These are phyloP conservation scores for Kuraishia capsulata DNA, from an alignment of 805 yeast species.

Conservation along the genomic window DNA sequence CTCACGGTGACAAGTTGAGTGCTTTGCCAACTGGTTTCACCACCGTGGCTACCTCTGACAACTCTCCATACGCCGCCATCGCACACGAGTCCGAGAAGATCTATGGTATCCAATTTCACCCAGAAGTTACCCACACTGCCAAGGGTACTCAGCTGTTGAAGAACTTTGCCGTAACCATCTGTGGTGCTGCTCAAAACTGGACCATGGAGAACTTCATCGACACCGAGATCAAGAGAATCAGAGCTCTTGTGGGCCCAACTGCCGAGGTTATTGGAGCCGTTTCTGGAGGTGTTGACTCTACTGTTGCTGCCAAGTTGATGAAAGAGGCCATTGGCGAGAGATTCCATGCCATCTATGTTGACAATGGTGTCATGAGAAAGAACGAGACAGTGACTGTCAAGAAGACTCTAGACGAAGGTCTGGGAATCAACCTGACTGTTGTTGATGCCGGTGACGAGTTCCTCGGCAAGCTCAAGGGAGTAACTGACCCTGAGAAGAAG, in stretches of 20 bases:
- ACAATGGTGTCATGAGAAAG: conserved; percentile 94
- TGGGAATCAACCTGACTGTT: conserved; percentile 91
- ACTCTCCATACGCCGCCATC: conserved; percentile 95
- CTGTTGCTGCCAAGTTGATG: conserved; percentile 98
- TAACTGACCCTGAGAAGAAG: conserved; percentile 98
- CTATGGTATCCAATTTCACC: conserved; percentile 97
- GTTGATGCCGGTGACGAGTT: conserved; percentile 92
- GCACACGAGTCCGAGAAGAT: conserved; percentile 64
- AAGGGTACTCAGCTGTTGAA: conserved; percentile 81
- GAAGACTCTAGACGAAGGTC: conserved; percentile 82
- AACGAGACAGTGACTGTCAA: conserved; percentile 88
- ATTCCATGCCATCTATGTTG: conserved; percentile 97
- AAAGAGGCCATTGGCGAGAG: conserved; percentile 97
- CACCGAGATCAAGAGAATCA: conserved; percentile 90
- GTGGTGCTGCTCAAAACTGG: conserved; percentile 88
- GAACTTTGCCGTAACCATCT: conserved; percentile 89
- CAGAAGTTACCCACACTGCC: conserved; percentile 94
- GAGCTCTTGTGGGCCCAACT: conserved; percentile 87
- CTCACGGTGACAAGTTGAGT: conserved; percentile 93
- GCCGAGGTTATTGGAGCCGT: conserved; percentile 99
- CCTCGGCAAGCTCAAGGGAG: conserved; percentile 78
- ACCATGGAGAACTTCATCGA: conserved; percentile 96
- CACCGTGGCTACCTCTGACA: conserved; percentile 82
- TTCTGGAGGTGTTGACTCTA: conserved; percentile 98
- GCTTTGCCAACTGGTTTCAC: conserved; percentile 85